Conservation (phyloP, 495 filamentous ascomycete species). For the Aspergillus affinis region DNA sequence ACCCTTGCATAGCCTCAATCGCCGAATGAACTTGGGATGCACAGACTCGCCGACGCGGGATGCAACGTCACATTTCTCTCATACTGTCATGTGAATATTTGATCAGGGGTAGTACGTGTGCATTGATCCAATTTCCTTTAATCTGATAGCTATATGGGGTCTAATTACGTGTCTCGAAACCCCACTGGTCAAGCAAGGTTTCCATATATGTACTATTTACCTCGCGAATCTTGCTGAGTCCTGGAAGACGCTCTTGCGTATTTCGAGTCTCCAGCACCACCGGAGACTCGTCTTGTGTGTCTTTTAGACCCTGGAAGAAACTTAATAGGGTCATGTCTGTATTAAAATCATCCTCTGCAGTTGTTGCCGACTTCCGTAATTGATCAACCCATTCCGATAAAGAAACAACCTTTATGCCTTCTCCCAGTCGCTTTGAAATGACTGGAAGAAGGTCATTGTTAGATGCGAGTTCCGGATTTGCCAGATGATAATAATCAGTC, state of each 20-base stretch:
- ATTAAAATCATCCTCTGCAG: not conserved
- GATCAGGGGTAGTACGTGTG: not conserved
- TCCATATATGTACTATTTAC: conserved; percentile 45
- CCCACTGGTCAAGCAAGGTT: conserved; percentile 53
- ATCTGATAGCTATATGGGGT: not conserved
- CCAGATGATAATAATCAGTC: conserved; percentile 11
- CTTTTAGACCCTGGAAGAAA: conserved; percentile 10
- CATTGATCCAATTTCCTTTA: not conserved
- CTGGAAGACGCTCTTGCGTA: conserved; percentile 5
- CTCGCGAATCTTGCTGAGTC: conserved; percentile 29
- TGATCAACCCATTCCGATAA: conserved; percentile 8
- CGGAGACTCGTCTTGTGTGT: not conserved
- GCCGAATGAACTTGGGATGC: not conserved
- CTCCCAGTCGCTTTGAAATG: not conserved
- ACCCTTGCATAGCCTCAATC: not conserved
- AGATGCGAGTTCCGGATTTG: not conserved
- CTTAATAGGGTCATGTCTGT: conserved; percentile 2
- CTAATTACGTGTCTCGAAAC: not conserved
- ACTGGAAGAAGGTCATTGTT: conserved; percentile 4
- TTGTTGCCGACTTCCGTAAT: not conserved
- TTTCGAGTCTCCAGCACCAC: conserved; percentile 5
- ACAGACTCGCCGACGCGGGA: not conserved
- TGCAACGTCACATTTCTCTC: no score
- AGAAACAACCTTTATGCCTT: not conserved
- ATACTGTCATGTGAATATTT: not conserved